These are phyloP conservation scores for Liriodendron chinense DNA, from an alignment of 164 flowering plant species.

Conservation along the genomic window DNA sequence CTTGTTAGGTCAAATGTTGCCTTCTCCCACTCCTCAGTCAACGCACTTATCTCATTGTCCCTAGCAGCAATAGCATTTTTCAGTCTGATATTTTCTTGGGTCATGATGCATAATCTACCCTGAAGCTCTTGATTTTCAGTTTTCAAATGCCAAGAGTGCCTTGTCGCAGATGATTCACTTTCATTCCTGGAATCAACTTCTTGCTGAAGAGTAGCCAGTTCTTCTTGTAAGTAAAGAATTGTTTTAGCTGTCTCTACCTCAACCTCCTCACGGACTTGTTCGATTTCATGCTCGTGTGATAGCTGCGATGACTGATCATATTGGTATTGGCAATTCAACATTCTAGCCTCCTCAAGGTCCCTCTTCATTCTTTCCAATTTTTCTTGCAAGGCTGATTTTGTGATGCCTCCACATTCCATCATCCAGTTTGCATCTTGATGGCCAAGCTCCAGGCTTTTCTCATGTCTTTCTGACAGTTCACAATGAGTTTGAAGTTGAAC, in stretches of 20 bases:
- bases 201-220: constrained; percentile 46
- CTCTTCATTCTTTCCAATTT: constrained; percentile 37
- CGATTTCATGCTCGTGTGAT: constrained; percentile 38
- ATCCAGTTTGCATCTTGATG: constrained; percentile 15
- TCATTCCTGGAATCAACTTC: constrained; percentile 21
- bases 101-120: constrained; percentile 31
- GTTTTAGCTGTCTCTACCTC: constrained; percentile 62
- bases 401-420: constrained; percentile 18
- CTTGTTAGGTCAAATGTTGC: constrained; percentile 61
- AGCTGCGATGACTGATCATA: constrained; percentile 38
- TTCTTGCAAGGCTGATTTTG: constrained; percentile 21
- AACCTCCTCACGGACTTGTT: constrained; percentile 51
- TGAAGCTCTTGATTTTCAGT: constrained; percentile 26
- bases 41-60: constrained; percentile 43
- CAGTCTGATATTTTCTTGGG: constrained; percentile 51
- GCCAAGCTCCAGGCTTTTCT: constrained; percentile 5
- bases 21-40: constrained; percentile 64
- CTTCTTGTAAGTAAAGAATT: constrained; percentile 72
- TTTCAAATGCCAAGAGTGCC: constrained; percentile 6
- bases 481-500: constrained; percentile 12
- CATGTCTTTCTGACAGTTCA: constrained; percentile 5
- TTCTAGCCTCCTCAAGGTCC: constrained; percentile 50
- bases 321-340: constrained; percentile 37
- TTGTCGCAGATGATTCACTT: neutral
- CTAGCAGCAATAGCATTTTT: constrained; percentile 36